Conservation (phyloP, 495 filamentous ascomycete genomes). For the Talaromyces proteolyticus region DNA sequence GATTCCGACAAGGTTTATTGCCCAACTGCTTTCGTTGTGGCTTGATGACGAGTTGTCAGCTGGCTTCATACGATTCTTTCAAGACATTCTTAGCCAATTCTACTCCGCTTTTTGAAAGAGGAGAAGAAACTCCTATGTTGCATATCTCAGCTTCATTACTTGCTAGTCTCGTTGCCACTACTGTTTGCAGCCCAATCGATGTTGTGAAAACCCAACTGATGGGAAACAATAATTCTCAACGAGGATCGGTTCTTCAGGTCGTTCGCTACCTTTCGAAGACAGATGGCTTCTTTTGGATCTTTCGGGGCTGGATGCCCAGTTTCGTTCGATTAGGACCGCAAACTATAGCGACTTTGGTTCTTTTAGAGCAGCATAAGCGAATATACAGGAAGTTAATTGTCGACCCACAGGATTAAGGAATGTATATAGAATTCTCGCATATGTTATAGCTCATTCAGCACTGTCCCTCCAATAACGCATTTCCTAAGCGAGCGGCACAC, state of each 20-base stretch:
- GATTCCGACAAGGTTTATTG: constrained; percentile 71
- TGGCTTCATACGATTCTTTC: constrained; percentile 81
- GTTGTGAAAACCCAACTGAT: constrained; percentile 89
- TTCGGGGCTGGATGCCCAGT: constrained; percentile 84
- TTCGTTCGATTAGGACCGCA: constrained; percentile 78
- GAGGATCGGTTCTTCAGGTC: constrained; percentile 7
- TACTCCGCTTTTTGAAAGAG: background rate
- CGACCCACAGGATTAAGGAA: background rate
- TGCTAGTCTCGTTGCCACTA: constrained; percentile 82
- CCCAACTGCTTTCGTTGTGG: constrained; percentile 76
- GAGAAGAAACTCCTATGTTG: constrained; percentile 60
- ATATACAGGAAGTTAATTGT: constrained; percentile 8
- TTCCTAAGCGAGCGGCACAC: too few species aligned
- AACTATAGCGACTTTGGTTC: constrained; percentile 81
- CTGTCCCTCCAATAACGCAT: too few species aligned
- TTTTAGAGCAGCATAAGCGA: constrained; percentile 76
- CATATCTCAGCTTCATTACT: constrained; percentile 74
- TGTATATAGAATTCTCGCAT: background rate
- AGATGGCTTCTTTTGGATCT: constrained; percentile 61
- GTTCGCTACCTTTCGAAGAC: constrained; percentile 10
- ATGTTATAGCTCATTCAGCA: background rate
- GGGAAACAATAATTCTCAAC: constrained; percentile 20
- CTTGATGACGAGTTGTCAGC: constrained; percentile 78
- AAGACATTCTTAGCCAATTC: constrained; percentile 50
- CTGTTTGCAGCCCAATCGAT: constrained; percentile 84